Conservation (phyloP, 2,329 filamentous ascomycete species). For the Plenodomus tracheiphilus region DNA sequence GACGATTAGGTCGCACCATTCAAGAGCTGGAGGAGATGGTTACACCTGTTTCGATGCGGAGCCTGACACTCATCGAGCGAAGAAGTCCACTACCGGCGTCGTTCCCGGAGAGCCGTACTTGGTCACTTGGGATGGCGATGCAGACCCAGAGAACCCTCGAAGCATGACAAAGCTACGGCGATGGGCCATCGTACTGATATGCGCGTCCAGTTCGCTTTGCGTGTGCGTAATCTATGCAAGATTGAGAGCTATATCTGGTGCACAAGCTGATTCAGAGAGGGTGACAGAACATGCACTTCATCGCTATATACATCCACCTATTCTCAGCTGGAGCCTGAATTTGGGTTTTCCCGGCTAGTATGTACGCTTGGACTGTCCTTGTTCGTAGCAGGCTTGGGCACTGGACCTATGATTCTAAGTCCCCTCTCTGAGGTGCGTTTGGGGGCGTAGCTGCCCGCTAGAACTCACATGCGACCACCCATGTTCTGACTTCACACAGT, state of each 20-base stretch:
- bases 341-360: constrained; percentile 69
- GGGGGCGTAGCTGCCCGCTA: not conserved
- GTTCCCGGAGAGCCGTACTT: constrained; percentile 58
- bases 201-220: constrained; percentile 75
- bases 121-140: constrained; percentile 74
- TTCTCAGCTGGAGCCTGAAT: constrained; percentile 72
- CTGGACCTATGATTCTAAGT: constrained; percentile 60
- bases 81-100: constrained; percentile 21
- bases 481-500: constrained; percentile 47
- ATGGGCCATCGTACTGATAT: constrained; percentile 77
- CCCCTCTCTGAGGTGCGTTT: constrained; percentile 54
- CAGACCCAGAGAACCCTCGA: constrained; percentile 74
- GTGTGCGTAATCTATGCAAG: constrained; percentile 64
- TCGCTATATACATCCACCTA: constrained; percentile 92
- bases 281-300: constrained; percentile 72
- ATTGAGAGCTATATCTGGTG: not conserved
- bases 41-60: constrained; percentile 42
- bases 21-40: constrained; percentile 43
- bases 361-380: constrained; percentile 79
- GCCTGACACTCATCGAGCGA: constrained; percentile 20
- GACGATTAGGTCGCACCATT: constrained; percentile 36
- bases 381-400: constrained; percentile 76
- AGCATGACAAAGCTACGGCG: constrained; percentile 68
- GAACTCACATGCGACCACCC: not conserved
- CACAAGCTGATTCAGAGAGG: constrained; percentile 8